Conservation (phyloP, 2,329 filamentous ascomycete genomes). For the Clonostachys rhizophaga region DNA sequence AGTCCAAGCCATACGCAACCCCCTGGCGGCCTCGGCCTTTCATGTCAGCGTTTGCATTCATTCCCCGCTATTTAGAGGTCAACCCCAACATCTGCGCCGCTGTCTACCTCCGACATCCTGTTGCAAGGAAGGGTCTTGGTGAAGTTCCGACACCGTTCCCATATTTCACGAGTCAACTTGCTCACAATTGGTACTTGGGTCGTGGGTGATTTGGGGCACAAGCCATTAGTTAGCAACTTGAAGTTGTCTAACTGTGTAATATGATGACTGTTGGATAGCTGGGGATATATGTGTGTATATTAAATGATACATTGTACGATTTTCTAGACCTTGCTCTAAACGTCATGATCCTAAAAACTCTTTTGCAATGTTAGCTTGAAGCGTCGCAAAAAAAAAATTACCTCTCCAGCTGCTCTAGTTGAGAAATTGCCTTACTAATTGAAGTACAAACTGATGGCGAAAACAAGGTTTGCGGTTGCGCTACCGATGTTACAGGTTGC, state of each 20-base stretch:
- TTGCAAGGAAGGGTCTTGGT: conserved; percentile 73
- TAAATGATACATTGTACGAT: conserved; percentile 19
- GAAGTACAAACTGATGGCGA: neutral
- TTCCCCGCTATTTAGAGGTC: conserved; percentile 92
- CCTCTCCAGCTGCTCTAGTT: too few relatives aligned
- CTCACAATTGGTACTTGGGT: conserved; percentile 91
- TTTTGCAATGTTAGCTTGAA: neutral
- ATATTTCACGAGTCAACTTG: conserved; percentile 67
- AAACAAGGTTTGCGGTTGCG: neutral
- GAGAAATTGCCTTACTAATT: neutral
- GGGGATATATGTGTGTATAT: neutral
- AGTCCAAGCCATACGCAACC: conserved; percentile 77
- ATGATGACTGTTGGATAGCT: too few relatives aligned
- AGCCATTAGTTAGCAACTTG: too few relatives aligned
- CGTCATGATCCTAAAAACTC: neutral
- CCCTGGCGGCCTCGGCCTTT: conserved; percentile 85
- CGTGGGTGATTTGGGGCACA: conserved; percentile 51
- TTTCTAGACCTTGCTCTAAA: conserved; percentile 1
- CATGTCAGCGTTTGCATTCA: conserved; percentile 91
- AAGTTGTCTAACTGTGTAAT: too few relatives aligned
- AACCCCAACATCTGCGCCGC: conserved; percentile 96
- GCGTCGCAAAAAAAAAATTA: too few relatives aligned
- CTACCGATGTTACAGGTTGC: neutral
- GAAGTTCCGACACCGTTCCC: conserved; percentile 84
- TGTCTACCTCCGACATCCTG: conserved; percentile 91